Evolutionary conservation across 2,329 filamentous ascomycete species (phyloP).

Genomic region (Metarhizium robertsii): DNA sequence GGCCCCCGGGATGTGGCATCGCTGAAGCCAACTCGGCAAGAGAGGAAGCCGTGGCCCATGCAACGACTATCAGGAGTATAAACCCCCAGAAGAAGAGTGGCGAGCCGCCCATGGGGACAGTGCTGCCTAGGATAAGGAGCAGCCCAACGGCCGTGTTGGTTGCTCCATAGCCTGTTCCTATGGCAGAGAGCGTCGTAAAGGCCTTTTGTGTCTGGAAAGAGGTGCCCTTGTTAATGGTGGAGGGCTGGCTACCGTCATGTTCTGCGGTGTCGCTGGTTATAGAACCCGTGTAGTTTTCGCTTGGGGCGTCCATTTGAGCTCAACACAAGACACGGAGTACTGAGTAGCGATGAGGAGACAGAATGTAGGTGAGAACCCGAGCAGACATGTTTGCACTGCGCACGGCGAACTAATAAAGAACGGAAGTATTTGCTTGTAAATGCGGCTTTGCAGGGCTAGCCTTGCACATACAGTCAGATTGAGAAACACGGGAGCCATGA

Average conservation of each 20-base stretch:
- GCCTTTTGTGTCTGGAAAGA: conserved; percentile 15
- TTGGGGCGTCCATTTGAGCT: neutral
- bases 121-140: conserved; percentile 13
- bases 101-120: conserved; percentile 14
- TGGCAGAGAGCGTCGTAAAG: conserved; percentile 16
- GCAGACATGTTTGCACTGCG: neutral
- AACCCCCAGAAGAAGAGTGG: conserved; percentile 18
- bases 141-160: conserved; percentile 17
- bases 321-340: neutral
- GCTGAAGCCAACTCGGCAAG: conserved; percentile 19
- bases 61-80: conserved; percentile 14
- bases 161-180: conserved; percentile 17
- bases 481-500: too few relatives aligned
- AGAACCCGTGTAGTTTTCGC: neutral
- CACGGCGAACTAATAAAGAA: neutral
- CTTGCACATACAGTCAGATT: too few relatives aligned
- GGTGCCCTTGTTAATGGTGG: neutral
- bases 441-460: neutral
- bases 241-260: neutral
- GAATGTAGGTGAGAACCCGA: neutral
- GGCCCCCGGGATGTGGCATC: conserved; percentile 19
- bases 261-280: neutral
- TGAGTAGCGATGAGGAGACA: neutral
- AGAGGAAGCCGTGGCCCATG: conserved; percentile 15
- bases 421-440: neutral